phyloP scores from a whole-genome alignment of 139 green algal genomes.

The Chlorella sp. region DNA sequence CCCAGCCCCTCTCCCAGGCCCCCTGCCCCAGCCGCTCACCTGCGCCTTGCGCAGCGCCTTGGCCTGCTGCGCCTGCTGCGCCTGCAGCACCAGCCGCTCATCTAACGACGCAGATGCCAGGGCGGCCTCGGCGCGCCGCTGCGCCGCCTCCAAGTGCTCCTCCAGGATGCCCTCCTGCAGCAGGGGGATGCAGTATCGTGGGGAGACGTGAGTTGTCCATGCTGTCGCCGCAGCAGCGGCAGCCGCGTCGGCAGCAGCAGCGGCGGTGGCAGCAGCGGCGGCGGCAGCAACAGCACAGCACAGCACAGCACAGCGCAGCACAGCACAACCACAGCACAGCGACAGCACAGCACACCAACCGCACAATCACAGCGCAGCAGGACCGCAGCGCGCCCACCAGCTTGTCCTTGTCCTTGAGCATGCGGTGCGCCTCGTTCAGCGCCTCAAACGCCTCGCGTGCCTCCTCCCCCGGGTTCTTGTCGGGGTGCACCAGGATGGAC shows the following conservation, averaged over 20 bases:
- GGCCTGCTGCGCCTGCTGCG: slow-evolving; percentile 49
- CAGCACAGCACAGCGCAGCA: neutral
- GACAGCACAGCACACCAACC: too few species aligned
- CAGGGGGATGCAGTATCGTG: neutral
- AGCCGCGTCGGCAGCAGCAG: neutral
- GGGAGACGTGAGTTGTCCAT: neutral
- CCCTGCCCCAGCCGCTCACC: slow-evolving; percentile 5
- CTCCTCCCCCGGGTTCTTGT: slow-evolving; percentile 76
- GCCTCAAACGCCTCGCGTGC: slow-evolving; percentile 68
- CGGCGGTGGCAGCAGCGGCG: neutral
- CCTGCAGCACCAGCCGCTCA: slow-evolving; percentile 61
- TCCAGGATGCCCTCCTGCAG: slow-evolving; percentile 66
- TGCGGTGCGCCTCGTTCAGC: slow-evolving; percentile 71
- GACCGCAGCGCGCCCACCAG: slow-evolving; percentile 31
- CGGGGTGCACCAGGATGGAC: slow-evolving; percentile 80
- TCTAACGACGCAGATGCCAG: slow-evolving; percentile 58
- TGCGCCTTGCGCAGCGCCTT: slow-evolving; percentile 57
- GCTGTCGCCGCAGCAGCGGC: neutral
- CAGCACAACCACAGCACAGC: neutral
- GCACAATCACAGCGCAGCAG: neutral
- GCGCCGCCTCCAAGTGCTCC: slow-evolving; percentile 39
- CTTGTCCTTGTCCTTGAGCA: slow-evolving; percentile 62
- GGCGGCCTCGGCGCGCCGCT: slow-evolving; percentile 45
- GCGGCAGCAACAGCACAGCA: neutral
- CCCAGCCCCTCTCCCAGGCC: neutral